phyloP scores from a whole-genome alignment of 371 early-diverging fungal genomes.

The Mucor circinelloides region DNA sequence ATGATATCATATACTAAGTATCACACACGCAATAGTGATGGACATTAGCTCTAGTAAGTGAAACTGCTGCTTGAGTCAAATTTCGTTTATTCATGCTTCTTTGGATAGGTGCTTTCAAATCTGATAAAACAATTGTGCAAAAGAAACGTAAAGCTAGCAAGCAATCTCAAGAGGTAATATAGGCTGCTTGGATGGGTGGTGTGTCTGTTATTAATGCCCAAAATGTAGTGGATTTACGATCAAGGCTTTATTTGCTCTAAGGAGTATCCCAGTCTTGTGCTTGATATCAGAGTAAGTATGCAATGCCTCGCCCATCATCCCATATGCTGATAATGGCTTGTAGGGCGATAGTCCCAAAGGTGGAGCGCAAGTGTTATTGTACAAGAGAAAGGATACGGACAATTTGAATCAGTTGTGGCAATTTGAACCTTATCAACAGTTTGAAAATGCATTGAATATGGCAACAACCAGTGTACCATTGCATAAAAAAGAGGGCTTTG shows the following conservation, averaged over 20 bases:
- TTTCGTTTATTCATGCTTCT: background rate
- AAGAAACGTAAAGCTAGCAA: constrained; percentile 41
- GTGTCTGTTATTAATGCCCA: background rate
- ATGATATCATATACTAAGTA: background rate
- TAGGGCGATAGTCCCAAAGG: constrained; percentile 50
- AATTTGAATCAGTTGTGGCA: constrained; percentile 53
- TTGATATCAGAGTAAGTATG: constrained; percentile 47
- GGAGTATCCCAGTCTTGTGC: constrained; percentile 45
- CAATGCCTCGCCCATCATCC: background rate
- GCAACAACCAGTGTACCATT: constrained; percentile 34
- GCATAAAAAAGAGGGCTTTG: constrained; percentile 49
- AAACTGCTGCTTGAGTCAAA: background rate
- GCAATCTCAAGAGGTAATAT: constrained; percentile 45
- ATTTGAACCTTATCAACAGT: constrained; percentile 44
- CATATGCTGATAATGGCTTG: background rate
- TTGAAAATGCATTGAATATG: constrained; percentile 41
- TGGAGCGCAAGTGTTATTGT: constrained; percentile 48
- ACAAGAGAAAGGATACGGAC: constrained; percentile 47
- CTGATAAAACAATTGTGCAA: constrained; percentile 49
- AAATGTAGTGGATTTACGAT: constrained; percentile 53
- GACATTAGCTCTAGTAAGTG: constrained; percentile 43
- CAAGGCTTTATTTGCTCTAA: constrained; percentile 47
- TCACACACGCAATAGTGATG: constrained; percentile 21
- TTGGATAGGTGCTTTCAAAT: constrained; percentile 46
- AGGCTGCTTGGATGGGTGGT: background rate